A percentile compares a stretch with the other conserved stretches of the same genome.
These are phyloP conservation scores for Lagenidium giganteum DNA, from an alignment of 352 stramenopile species.

Conservation along the genomic window DNA sequence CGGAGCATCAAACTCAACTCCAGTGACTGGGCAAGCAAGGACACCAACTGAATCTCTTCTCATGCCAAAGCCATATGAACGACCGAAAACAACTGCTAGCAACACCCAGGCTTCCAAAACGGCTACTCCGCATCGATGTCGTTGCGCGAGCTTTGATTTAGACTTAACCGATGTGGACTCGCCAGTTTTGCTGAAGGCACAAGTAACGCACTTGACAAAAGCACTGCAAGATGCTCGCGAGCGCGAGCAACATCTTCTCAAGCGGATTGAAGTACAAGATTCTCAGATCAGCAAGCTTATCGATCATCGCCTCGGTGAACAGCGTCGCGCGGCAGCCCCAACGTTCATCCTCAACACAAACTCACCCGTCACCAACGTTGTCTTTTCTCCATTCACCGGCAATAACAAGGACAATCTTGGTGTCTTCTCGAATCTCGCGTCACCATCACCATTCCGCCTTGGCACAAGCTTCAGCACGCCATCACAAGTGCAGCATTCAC, in stretches of 20 bases:
- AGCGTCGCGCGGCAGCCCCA: not conserved
- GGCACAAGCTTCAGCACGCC: not conserved
- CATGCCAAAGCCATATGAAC: no score
- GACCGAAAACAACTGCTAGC: no score
- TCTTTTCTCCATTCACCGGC: constrained; percentile 15
- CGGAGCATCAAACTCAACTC: no score
- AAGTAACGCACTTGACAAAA: constrained; percentile 18
- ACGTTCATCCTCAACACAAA: constrained; percentile 11
- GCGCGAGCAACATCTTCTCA: constrained; percentile 17
- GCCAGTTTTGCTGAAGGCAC: constrained; percentile 2
- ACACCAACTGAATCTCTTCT: no score
- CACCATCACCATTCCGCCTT: constrained; percentile 14
- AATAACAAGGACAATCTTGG: constrained; percentile 8
- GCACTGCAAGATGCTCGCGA: constrained; percentile 15
- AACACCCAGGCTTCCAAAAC: no score
- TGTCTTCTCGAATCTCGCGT: constrained; percentile 5
- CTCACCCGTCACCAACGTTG: constrained; percentile 19
- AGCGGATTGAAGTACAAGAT: constrained; percentile 19
- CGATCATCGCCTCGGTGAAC: constrained; percentile 4
- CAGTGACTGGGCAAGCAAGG: no score
- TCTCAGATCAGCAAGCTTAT: constrained; percentile 19
- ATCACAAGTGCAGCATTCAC: not conserved
- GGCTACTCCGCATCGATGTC: no score
- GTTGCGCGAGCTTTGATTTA: no score
- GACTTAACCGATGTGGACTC: no score